Evolutionary conservation across 2,329 filamentous ascomycete species (phyloP), one percentile per base, ranked within the genome.

Genomic region (Piedraia hortae): DNA sequence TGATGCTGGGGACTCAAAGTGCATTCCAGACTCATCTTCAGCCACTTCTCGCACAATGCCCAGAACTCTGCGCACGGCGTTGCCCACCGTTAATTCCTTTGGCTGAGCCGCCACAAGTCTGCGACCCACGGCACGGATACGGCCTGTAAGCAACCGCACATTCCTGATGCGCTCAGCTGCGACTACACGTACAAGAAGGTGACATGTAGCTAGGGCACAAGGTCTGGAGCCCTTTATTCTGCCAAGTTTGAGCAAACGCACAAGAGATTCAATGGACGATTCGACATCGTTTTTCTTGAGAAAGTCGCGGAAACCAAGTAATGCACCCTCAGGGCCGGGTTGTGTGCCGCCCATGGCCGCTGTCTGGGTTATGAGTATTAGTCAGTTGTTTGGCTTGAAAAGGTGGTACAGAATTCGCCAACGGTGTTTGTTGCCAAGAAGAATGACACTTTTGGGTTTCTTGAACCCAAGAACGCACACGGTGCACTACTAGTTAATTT

Each of bases 1-100:
- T n/a, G n/a, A n/a, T n/a, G n/a, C n/a, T 18, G 31, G 30, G 9
- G 37, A 24, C 7, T 9, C 21, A 9, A 27, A 50, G 30, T 22
- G 21, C 6, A 16, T 11, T 12, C 45, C 50, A 35, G 44, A 53
- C 37, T 29, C 30, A 18, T 58, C 60, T 34, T 74, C 69, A 17
- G 74, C 72, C 38, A 93, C 80, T 39, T 91, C 80, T 22, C 85
- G 66, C 31, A 97, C 85, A 31, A 97, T 57, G 19, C 78, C 74
- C 16, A 97, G 53, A 2, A 93, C 73, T 29, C 85, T 67, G 28
- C 80, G 66, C 20, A 91, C 75, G 34, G 97, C 80, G 39, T 97
- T 97, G 23, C 78, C 82, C 19, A 91, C 77, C 4, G 78, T 75
- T 34, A 90, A 68, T 49, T 93, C 85, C 28, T 71, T 63, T 9